Percentiles rank a stretch among this genome's conserved stretches.
These are phyloP conservation scores for Silene latifolia DNA, from an alignment of 148 eudicot species.

Conservation along the genomic window DNA sequence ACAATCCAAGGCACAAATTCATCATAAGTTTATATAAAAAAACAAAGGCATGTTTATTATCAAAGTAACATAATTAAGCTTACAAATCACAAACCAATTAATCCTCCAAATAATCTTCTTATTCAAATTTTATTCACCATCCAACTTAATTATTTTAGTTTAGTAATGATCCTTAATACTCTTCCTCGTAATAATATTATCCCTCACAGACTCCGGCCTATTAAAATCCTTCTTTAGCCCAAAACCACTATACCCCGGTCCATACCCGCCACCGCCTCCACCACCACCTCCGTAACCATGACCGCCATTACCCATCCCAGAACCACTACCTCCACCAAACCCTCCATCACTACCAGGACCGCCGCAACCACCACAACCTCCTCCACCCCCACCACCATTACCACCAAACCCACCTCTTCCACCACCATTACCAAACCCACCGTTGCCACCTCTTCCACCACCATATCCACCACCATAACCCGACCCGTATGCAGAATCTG, in stretches of 20 bases:
- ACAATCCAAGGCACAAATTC: no score
- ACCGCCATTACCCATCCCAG: conserved; percentile 11
- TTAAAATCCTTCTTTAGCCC: not conserved
- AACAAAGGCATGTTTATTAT: no score
- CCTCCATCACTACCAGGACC: not conserved
- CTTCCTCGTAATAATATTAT: not conserved
- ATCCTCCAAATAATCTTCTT: not conserved
- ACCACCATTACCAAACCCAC: not conserved
- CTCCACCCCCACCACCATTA: not conserved
- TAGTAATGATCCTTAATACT: not conserved
- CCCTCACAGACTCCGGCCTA: not conserved
- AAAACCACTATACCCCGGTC: conserved; percentile 1
- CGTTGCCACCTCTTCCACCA: not conserved
- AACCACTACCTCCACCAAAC: conserved; percentile 11
- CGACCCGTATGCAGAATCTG: conserved; percentile 12
- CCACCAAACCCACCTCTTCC: not conserved
- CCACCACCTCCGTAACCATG: conserved; percentile 9
- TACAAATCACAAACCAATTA: not conserved
- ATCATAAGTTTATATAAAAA: no score
- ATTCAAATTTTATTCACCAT: not conserved
- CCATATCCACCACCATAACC: not conserved
- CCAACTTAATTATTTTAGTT: not conserved
- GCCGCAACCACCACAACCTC: conserved; percentile 10
- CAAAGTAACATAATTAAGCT: not conserved
- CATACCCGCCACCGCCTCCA: conserved; percentile 6